phyloP scores from a whole-genome alignment of 1,284 basidiomycete species.

The Marasmius tenuissimus region DNA sequence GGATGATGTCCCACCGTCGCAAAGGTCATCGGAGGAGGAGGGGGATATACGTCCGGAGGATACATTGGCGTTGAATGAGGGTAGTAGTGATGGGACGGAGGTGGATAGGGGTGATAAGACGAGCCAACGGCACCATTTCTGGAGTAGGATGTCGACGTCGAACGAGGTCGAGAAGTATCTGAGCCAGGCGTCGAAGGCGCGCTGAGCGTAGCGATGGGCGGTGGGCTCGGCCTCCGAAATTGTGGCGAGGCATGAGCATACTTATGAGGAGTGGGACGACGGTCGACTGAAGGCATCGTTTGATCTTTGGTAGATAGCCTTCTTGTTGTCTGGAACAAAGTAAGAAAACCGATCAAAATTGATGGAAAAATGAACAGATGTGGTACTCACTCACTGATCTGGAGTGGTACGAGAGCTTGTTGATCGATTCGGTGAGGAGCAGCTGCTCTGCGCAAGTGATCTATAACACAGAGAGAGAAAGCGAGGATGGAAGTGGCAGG shows the following conservation, averaged over 20 bases:
- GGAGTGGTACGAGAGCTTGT: not conserved
- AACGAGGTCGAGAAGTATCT: not conserved
- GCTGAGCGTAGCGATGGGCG: not conserved
- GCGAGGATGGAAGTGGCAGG: not conserved
- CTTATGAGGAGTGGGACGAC: not conserved
- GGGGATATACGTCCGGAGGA: not conserved
- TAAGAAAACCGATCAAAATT: not conserved
- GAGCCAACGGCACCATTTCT: not conserved
- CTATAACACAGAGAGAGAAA: not conserved
- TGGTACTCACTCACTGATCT: not conserved
- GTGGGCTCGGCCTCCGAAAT: not conserved
- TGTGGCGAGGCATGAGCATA: not conserved
- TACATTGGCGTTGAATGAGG: not conserved
- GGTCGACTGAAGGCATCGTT: not conserved
- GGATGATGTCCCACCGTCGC: not conserved
- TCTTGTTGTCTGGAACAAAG: not conserved
- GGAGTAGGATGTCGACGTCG: not conserved
- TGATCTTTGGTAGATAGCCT: not conserved
- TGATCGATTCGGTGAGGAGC: not conserved
- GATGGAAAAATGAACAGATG: not conserved
- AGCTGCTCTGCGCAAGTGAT: not conserved
- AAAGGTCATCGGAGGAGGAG: not conserved
- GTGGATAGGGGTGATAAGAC: not conserved
- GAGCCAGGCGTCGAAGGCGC: not conserved
- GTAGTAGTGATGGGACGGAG: not conserved